Conservation (phyloP, 306 rosid species). For the Glycine latifolia region DNA sequence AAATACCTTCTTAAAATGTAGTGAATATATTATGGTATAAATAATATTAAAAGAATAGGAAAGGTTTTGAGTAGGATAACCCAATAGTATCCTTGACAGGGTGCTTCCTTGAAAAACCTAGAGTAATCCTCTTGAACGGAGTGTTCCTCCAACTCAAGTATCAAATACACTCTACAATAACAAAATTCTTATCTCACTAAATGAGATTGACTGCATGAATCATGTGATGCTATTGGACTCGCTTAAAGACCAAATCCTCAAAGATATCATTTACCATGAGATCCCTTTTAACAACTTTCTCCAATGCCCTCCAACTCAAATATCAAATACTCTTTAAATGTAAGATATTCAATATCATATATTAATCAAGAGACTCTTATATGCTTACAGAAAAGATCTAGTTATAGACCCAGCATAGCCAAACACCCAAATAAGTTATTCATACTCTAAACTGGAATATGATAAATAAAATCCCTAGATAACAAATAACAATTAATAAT, state of each 20-base stretch:
- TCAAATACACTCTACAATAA: constrained; percentile 7
- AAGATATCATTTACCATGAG: background rate
- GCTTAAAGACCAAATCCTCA: background rate
- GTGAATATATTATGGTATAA: background rate
- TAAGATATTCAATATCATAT: constrained; percentile 11
- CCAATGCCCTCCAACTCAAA: background rate
- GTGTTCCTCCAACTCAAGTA: background rate
- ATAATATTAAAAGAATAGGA: background rate
- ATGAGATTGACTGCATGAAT: background rate
- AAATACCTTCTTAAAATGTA: background rate
- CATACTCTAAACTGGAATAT: background rate
- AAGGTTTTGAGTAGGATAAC: constrained; percentile 27
- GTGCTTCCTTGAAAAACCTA: background rate
- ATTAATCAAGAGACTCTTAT: background rate
- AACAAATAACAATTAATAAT: constrained; percentile 18
- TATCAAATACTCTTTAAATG: background rate
- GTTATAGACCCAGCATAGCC: constrained; percentile 1
- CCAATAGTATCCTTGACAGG: background rate
- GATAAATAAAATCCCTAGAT: background rate
- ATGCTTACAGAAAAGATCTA: constrained; percentile 8
- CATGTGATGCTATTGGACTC: background rate
- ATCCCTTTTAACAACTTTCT: background rate
- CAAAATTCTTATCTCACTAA: background rate
- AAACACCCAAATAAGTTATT: background rate
- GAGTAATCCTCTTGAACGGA: background rate